These are phyloP conservation scores for Colletotrichum shisoi DNA, from an alignment of 2,329 filamentous ascomycete genomes.

Conservation along the genomic window DNA sequence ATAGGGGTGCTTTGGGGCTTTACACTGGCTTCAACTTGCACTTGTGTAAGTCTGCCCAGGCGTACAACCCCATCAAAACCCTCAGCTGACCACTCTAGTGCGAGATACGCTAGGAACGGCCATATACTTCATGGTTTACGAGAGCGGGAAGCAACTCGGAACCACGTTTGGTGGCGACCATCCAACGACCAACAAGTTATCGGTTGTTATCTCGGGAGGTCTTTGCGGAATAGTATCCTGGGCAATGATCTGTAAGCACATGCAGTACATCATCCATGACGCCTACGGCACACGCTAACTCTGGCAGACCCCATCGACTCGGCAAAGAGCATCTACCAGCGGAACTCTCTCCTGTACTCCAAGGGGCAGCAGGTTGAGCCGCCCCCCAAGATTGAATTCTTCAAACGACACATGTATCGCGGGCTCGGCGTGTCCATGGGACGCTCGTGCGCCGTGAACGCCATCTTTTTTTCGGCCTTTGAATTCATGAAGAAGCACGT, in stretches of 20 bases:
- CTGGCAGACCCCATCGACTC: constrained; percentile 74
- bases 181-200: constrained; percentile 78
- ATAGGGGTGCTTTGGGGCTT: constrained; percentile 75
- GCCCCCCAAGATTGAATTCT: constrained; percentile 78
- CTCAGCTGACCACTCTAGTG: constrained; percentile 57
- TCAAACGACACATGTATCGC: constrained; percentile 80
- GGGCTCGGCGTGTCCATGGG: constrained; percentile 84
- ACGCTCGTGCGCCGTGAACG: constrained; percentile 82
- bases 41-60: constrained; percentile 65
- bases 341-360: constrained; percentile 76
- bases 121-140: constrained; percentile 90
- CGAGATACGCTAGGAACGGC: constrained; percentile 83
- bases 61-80: constrained; percentile 32
- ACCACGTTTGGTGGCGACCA: constrained; percentile 76
- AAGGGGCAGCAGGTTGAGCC: constrained; percentile 70
- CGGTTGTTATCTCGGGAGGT: constrained; percentile 79
- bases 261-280: not conserved
- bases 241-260: constrained; percentile 73
- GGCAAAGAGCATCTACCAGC: constrained; percentile 85
- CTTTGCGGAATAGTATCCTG: constrained; percentile 85
- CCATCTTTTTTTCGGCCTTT: constrained; percentile 89
- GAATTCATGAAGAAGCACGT: constrained; percentile 80
- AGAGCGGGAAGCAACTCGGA: constrained; percentile 82
- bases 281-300: constrained; percentile 26
- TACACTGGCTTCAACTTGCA: constrained; percentile 85